Evolutionary conservation across 108 stramenopile genomes (phyloP), one percentile per base, ranked within the genome.

Genomic region (Conticribra guillardii): DNA sequence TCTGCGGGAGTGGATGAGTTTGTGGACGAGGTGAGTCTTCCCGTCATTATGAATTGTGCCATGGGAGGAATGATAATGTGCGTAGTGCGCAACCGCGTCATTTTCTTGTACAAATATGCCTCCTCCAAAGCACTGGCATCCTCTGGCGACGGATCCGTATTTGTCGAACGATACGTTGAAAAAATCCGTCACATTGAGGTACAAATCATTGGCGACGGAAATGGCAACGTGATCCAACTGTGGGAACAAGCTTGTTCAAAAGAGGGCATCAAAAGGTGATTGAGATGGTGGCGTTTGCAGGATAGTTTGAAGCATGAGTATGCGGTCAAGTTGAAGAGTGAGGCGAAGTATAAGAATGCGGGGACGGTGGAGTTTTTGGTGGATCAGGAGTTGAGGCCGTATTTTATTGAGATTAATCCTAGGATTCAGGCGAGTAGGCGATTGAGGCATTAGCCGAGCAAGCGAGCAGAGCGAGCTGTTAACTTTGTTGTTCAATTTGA

Each of bases 381-480:
- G 21, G 97, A 99, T 74, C 72, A 82, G 16, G 69, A 85, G 59
- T 68, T 72, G 69, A 76, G 78, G 22, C 87, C 91, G 46, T 99
- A 94, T 69, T 99, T 99, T 84, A 96, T 97, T 58, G 98, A 99
- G 83, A 93, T 99, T 81, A 98, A 98, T 82, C 96, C 98, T n/a
- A 94, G 98, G 48, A 86, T 98, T 58, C 89, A 89, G 75, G 73
- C 66, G 44, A 66, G 73, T 59, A n/a, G n/a, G n/a, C n/a, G n/a
- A n/a, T n/a, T n/a, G n/a, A n/a, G n/a, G n/a, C n/a, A n/a, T n/a
- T n/a, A n/a, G n/a, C n/a, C n/a, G n/a, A n/a, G n/a, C n/a, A n/a
- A n/a, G n/a, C n/a, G n/a, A n/a, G n/a, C n/a, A n/a, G n/a, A n/a
- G n/a, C n/a, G n/a, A n/a, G n/a, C n/a, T n/a, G n/a, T n/a, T n/a